These are phyloP conservation scores for Lavandula angustifolia DNA, from an alignment of 257 asterid species.

Conservation along the genomic window DNA sequence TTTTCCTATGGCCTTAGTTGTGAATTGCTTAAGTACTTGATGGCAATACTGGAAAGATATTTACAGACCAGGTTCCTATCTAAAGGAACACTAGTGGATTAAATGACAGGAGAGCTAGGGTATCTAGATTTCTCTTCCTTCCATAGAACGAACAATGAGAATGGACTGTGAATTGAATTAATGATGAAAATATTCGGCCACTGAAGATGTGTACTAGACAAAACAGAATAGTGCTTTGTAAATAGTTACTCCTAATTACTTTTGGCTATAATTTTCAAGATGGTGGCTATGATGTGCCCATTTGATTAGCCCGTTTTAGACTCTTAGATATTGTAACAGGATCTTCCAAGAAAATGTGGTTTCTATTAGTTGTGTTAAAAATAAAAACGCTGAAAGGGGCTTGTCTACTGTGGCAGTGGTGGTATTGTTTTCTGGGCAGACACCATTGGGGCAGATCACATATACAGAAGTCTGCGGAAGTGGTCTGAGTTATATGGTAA, in stretches of 20 bases:
- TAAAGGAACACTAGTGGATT: background rate
- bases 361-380: background rate
- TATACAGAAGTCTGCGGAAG: constrained; percentile 69
- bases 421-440: constrained; percentile 97
- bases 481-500: constrained; percentile 75
- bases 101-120: background rate
- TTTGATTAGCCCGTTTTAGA: constrained; percentile 11
- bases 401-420: constrained; percentile 63
- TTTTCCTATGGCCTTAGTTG: constrained; percentile 5
- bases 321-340: constrained; percentile 8
- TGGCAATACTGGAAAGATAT: constrained; percentile 3
- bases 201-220: background rate
- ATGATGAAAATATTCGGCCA: background rate
- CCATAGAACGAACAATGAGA: background rate
- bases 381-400: constrained; percentile 12
- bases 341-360: constrained; percentile 1
- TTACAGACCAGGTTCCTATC: background rate
- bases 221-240: constrained; percentile 5
- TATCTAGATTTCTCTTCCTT: constrained; percentile 5
- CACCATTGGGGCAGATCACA: constrained; percentile 73
- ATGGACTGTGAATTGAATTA: background rate
- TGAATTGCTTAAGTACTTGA: constrained; percentile 3
- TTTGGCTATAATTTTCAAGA: constrained; percentile 13
- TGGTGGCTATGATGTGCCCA: constrained; percentile 1
- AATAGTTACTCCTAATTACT: constrained; percentile 1